Conservation (phyloP, 1,139 yeast genomes). For the Suhomyces bokatorum region DNA sequence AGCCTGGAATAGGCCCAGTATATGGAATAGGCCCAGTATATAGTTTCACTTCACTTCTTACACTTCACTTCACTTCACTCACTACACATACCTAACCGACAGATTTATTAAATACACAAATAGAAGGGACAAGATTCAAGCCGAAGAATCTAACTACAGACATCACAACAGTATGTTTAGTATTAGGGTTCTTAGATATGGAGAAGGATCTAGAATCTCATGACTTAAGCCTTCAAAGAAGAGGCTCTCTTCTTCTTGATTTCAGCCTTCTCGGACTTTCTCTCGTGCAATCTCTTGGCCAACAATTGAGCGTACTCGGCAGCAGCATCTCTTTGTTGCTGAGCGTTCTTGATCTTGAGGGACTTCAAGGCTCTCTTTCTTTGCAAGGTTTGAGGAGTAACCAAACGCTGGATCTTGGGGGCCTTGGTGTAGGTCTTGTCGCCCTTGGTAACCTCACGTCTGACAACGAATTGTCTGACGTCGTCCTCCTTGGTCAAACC, state of each 20-base stretch:
- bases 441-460: slow-evolving; percentile 98
- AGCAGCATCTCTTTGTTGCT: slow-evolving; percentile 99
- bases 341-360: slow-evolving; percentile 94
- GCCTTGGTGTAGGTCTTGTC: slow-evolving; percentile 99
- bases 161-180: slow-evolving; percentile 13
- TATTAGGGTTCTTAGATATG: slow-evolving; percentile 13
- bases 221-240: slow-evolving; percentile 78
- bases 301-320: slow-evolving; percentile 99
- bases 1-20: no score
- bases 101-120: slow-evolving; percentile 14
- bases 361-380: slow-evolving; percentile 98
- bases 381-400: slow-evolving; percentile 98
- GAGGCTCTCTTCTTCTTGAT: slow-evolving; percentile 99
- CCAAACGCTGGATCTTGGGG: slow-evolving; percentile 99
- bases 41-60: no score
- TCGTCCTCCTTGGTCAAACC: slow-evolving; percentile 98
- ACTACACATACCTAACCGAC: slow-evolving; percentile 4
- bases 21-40: no score
- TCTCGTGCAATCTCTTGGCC: slow-evolving; percentile 97
- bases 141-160: slow-evolving; percentile 9
- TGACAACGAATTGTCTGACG: slow-evolving; percentile 91
- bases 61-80: no score
- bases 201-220: slow-evolving; percentile 9
- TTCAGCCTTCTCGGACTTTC: slow-evolving; percentile 98
- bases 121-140: slow-evolving; percentile 7